Evolutionary conservation across 83 land plant species (phyloP).

Genomic region (Diphasiastrum complanatum): DNA sequence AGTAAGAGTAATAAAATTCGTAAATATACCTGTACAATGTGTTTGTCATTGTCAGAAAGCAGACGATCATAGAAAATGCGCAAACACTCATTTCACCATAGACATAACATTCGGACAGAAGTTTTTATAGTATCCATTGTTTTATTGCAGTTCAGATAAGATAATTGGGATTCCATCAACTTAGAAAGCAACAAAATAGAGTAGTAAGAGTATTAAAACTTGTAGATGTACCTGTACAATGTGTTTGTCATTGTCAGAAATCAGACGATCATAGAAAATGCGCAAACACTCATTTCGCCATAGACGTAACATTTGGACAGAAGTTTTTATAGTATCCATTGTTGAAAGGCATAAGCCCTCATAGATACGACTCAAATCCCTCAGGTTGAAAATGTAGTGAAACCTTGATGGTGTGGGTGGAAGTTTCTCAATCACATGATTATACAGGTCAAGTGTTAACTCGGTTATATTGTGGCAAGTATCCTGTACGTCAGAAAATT

Average conservation of each 20-base stretch:
- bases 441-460: constrained; percentile 28
- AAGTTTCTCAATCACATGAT: constrained; percentile 26
- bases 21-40: no score
- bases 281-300: constrained; percentile 38
- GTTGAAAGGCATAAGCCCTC: constrained; percentile 39
- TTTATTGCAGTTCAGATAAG: no score
- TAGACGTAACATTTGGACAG: constrained; percentile 28
- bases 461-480: constrained; percentile 17
- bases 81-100: no score
- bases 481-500: constrained; percentile 10
- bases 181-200: no score
- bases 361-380: constrained; percentile 38
- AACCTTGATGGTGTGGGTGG: constrained; percentile 42
- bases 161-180: no score
- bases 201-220: no score
- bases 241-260: constrained; percentile 29
- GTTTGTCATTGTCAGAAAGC: no score
- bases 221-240: constrained; percentile 28
- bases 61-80: no score
- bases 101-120: no score
- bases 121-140: no score
- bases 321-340: constrained; percentile 26
- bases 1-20: no score
- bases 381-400: constrained; percentile 36
- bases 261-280: constrained; percentile 37